phyloP scores from a whole-genome alignment of 139 green algal genomes.

The Chlamydomonas sphaeroides region DNA sequence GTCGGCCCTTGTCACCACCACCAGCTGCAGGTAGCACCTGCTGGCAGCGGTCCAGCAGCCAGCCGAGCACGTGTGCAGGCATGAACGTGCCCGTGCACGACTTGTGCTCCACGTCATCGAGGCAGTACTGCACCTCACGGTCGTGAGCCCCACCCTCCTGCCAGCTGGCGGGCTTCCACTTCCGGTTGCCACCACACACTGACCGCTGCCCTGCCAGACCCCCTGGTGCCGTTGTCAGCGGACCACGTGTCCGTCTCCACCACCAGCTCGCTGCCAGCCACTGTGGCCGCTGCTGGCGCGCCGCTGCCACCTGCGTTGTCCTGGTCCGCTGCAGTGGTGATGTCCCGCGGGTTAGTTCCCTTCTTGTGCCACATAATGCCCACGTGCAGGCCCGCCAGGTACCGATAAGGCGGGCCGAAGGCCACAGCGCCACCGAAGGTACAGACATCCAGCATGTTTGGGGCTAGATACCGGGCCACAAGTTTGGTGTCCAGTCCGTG shows the following conservation, averaged over 20 bases:
- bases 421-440: slow-evolving; percentile 17
- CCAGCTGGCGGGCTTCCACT: neutral
- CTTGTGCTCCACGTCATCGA: slow-evolving; percentile 15
- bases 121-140: neutral
- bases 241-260: slow-evolving; percentile 10
- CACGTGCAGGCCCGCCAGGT: slow-evolving; percentile 12
- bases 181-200: no score
- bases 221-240: neutral
- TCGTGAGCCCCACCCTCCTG: no score
- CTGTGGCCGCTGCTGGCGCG: no score
- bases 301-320: no score
- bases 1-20: no score
- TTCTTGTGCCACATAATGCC: slow-evolving; percentile 3
- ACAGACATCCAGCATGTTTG: no score
- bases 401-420: neutral
- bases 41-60: slow-evolving; percentile 1
- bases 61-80: slow-evolving; percentile 1
- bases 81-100: neutral
- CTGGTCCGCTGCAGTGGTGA: slow-evolving; percentile 3
- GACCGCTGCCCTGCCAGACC: no score
- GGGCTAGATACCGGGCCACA: no score
- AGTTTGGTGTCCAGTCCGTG: no score
- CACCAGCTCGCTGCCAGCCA: neutral
- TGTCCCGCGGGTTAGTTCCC: neutral
- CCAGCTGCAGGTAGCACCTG: slow-evolving; percentile 1